phyloP scores from a whole-genome alignment of 106 monocot species.

The Triglochin maritima region DNA sequence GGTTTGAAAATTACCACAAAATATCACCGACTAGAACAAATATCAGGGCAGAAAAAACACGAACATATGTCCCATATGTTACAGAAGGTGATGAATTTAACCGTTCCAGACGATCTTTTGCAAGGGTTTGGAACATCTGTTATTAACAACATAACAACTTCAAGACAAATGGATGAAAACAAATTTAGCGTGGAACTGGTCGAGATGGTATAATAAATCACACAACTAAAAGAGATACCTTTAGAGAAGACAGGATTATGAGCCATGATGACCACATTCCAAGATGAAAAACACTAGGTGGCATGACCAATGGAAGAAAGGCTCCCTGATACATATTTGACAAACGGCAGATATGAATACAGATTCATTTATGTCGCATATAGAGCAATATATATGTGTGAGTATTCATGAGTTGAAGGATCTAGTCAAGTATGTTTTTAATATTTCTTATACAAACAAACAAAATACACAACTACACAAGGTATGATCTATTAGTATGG shows the following conservation, averaged over 20 bases:
- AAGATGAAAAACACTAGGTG: constrained; percentile 59
- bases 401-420: too few species aligned
- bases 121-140: constrained; percentile 91
- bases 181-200: neutral
- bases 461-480: too few species aligned
- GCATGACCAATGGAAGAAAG: constrained; percentile 82
- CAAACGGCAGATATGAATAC: neutral
- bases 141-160: constrained; percentile 6
- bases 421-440: too few species aligned
- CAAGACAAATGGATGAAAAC: neutral
- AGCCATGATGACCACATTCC: constrained; percentile 80
- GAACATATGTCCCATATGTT: constrained; percentile 66
- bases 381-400: too few species aligned
- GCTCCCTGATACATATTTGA: constrained; percentile 43
- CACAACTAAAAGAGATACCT: constrained; percentile 39
- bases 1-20: constrained; percentile 54
- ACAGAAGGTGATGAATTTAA: constrained; percentile 87
- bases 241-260: constrained; percentile 55
- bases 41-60: constrained; percentile 79
- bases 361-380: neutral
- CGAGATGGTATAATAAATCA: neutral
- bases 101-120: constrained; percentile 84
- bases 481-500: too few species aligned
- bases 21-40: constrained; percentile 68
- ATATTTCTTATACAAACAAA: too few species aligned